These are phyloP conservation scores for Pleurotus sapidus DNA, from an alignment of 768 basidiomycete species.

Conservation along the genomic window DNA sequence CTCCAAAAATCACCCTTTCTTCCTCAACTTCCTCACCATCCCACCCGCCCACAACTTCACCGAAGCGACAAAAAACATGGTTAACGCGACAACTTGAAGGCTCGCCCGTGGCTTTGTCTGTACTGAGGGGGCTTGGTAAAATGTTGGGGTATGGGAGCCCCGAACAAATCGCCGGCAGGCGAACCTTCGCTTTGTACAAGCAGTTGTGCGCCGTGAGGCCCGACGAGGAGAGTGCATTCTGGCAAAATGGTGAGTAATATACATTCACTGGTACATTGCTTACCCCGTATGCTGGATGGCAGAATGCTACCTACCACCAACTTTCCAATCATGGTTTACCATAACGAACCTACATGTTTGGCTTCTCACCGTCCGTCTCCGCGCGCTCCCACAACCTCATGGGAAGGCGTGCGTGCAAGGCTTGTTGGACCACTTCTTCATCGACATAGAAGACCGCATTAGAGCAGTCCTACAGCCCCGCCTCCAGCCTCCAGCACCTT, in stretches of 20 bases:
- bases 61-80: slow-evolving; percentile 40
- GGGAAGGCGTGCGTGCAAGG: slow-evolving; percentile 73
- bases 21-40: not conserved
- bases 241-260: slow-evolving; percentile 55
- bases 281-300: not conserved
- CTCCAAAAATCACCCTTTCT: not conserved
- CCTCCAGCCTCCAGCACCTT: slow-evolving; percentile 34
- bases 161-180: slow-evolving; percentile 57
- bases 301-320: slow-evolving; percentile 87
- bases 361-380: slow-evolving; percentile 85
- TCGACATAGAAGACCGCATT: slow-evolving; percentile 89
- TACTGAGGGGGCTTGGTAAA: slow-evolving; percentile 47
- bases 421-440: slow-evolving; percentile 92
- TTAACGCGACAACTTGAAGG: slow-evolving; percentile 50
- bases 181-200: slow-evolving; percentile 58
- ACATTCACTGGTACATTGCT: not conserved
- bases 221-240: slow-evolving; percentile 60
- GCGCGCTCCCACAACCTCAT: slow-evolving; percentile 69
- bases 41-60: not conserved
- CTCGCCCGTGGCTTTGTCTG: slow-evolving; percentile 41
- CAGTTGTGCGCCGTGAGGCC: slow-evolving; percentile 51
- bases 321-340: slow-evolving; percentile 97
- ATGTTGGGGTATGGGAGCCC: slow-evolving; percentile 59
- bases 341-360: slow-evolving; percentile 91
- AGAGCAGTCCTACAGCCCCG: slow-evolving; percentile 73